Percentiles rank a stretch among this genome's conserved stretches.
Evolutionary conservation across 441 rosid species (phyloP).

Genomic region (Croton setiger): DNA sequence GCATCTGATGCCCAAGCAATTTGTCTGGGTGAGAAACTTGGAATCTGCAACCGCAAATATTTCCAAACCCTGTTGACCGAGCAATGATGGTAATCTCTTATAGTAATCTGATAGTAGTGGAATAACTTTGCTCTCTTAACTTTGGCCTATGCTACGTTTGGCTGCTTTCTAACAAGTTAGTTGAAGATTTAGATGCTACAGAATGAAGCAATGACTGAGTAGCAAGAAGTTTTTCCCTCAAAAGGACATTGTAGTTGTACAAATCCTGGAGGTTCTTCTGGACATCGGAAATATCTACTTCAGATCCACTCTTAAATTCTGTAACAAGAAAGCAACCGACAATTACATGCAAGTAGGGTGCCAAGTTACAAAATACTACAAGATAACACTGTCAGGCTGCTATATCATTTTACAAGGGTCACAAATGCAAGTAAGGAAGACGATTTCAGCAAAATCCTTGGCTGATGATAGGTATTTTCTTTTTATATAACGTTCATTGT

Average conservation of each 20-base stretch:
- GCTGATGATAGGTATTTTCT: too few species aligned
- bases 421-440: background rate
- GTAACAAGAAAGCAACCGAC: constrained; percentile 24
- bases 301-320: constrained; percentile 58
- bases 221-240: constrained; percentile 65
- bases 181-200: constrained; percentile 42
- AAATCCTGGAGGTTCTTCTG: constrained; percentile 55
- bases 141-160: constrained; percentile 17
- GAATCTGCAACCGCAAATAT: background rate
- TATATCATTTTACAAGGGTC: background rate
- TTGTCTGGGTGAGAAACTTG: background rate
- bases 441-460: background rate
- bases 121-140: constrained; percentile 2
- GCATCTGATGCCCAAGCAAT: background rate
- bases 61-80: background rate
- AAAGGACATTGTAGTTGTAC: constrained; percentile 66
- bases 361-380: background rate
- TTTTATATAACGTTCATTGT: background rate
- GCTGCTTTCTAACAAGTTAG: constrained; percentile 23
- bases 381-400: background rate
- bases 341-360: background rate
- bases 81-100: background rate
- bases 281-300: constrained; percentile 55
- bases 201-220: constrained; percentile 53
- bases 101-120: background rate